Percentiles rank a stretch among this genome's conserved stretches.
Conservation (phyloP, 768 basidiomycete genomes). For the Psilocybe tampanensis region DNA sequence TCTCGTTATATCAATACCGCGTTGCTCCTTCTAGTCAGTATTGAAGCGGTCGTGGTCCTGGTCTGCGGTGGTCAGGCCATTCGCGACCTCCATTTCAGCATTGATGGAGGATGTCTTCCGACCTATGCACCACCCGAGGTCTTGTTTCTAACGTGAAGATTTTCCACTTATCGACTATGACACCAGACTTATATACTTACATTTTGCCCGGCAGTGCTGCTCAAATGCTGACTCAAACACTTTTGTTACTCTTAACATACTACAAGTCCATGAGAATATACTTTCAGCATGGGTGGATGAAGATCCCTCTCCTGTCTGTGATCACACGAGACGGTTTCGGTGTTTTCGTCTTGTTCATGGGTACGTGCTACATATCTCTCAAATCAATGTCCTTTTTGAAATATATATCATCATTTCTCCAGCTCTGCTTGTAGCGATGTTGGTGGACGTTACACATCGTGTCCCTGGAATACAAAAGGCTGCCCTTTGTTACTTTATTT, state of each 20-base stretch:
- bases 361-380: too few relatives aligned
- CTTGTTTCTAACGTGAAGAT: constrained; percentile 7
- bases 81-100: constrained; percentile 6
- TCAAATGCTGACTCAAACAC: constrained; percentile 10
- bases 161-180: too few relatives aligned
- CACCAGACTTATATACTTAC: neutral
- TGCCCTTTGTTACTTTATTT: constrained; percentile 9
- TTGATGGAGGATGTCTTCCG: constrained; percentile 7
- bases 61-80: constrained; percentile 7
- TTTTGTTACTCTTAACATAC: constrained; percentile 11
- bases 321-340: constrained; percentile 17
- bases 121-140: constrained; percentile 1
- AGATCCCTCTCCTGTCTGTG: constrained; percentile 16
- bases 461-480: neutral
- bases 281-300: constrained; percentile 14
- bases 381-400: too few relatives aligned
- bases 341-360: constrained; percentile 10
- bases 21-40: neutral
- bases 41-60: constrained; percentile 2
- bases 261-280: constrained; percentile 14
- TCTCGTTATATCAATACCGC: constrained; percentile 1
- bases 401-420: too few relatives aligned
- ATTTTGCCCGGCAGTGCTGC: neutral
- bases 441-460: constrained; percentile 1
- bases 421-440: constrained; percentile 9